phyloP scores from a whole-genome alignment of 495 filamentous ascomycete genomes.

The Lentithecium fluviatile region DNA sequence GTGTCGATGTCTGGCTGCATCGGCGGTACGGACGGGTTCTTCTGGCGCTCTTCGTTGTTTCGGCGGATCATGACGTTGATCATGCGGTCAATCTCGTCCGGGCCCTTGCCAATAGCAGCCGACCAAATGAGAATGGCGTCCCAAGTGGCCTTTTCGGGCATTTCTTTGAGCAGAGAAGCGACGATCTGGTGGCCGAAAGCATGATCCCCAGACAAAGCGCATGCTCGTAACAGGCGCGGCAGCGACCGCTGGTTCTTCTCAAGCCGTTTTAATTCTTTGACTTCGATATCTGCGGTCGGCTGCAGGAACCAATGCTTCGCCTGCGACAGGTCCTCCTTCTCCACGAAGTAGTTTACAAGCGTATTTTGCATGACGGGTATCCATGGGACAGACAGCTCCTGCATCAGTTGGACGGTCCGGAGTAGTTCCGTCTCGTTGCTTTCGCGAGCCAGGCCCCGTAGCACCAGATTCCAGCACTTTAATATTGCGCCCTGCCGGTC shows the following conservation, averaged over 20 bases:
- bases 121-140: conserved; percentile 75
- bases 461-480: conserved; percentile 56
- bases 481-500: neutral
- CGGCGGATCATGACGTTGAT: conserved; percentile 58
- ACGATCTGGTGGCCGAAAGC: conserved; percentile 66
- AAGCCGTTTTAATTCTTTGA: neutral
- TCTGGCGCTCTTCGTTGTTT: conserved; percentile 39
- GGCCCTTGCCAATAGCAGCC: conserved; percentile 65
- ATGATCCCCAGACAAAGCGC: conserved; percentile 57
- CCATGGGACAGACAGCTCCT: conserved; percentile 34
- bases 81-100: conserved; percentile 68
- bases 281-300: conserved; percentile 43
- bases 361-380: conserved; percentile 43
- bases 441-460: conserved; percentile 67
- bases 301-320: conserved; percentile 66
- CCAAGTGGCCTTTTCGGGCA: conserved; percentile 56
- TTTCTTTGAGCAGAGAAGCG: conserved; percentile 53
- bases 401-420: conserved; percentile 45
- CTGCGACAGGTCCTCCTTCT: conserved; percentile 50
- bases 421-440: conserved; percentile 57
- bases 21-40: neutral
- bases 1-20: conserved; percentile 61
- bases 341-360: conserved; percentile 46
- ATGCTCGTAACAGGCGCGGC: conserved; percentile 47
- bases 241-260: conserved; percentile 13